Conservation (phyloP, 1,284 basidiomycete genomes). For the Athelia sp. region DNA sequence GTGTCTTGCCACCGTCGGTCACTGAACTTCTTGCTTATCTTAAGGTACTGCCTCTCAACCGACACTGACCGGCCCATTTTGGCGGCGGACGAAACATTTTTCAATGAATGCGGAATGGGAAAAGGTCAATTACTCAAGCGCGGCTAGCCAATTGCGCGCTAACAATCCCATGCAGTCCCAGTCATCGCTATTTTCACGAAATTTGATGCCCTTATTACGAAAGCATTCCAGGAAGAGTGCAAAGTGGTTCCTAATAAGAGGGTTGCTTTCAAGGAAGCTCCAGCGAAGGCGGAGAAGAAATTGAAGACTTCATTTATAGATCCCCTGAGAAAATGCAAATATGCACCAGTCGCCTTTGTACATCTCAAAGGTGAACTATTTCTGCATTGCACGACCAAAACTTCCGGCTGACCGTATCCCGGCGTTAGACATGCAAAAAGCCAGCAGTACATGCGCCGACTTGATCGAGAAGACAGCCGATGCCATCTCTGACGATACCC, state of each 20-base stretch:
- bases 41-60: constrained; percentile 19
- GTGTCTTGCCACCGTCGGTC: too few species aligned
- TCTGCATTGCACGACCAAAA: too few species aligned
- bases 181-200: constrained; percentile 24
- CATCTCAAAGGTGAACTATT: too few species aligned
- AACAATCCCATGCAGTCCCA: constrained; percentile 18
- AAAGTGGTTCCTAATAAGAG: constrained; percentile 7
- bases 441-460: too few species aligned
- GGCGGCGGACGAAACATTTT: constrained; percentile 16
- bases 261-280: constrained; percentile 7
- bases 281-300: constrained; percentile 9
- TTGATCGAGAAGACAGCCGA: too few species aligned
- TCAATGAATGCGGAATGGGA: constrained; percentile 12
- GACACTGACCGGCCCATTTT: constrained; percentile 15
- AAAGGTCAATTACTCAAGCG: constrained; percentile 13
- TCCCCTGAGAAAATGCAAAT: too few species aligned
- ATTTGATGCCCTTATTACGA: constrained; percentile 15
- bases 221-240: constrained; percentile 7
- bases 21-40: too few species aligned
- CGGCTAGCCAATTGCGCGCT: too few species aligned
- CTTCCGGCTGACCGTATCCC: too few species aligned
- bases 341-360: too few species aligned
- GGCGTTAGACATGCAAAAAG: too few species aligned
- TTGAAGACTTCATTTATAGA: constrained; percentile 12
- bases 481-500: too few species aligned